These are phyloP conservation scores for Fistulifera pelliculosa DNA, from an alignment of 108 stramenopile species.

Conservation along the genomic window DNA sequence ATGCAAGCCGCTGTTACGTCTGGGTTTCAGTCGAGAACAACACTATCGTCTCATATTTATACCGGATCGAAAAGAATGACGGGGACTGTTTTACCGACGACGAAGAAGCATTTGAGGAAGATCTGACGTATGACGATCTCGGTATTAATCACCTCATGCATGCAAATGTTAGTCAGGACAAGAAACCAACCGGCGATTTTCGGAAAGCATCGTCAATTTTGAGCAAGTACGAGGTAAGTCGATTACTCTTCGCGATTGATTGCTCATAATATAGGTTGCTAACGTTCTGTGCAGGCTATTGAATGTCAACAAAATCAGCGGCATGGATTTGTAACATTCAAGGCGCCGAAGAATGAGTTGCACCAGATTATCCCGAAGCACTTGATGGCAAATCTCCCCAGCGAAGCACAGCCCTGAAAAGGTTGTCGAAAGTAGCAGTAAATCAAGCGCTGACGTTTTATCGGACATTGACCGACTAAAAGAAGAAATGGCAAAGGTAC, in stretches of 20 bases:
- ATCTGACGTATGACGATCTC: neutral
- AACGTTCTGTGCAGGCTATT: slow-evolving; percentile 2
- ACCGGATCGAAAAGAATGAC: neutral
- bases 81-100: neutral
- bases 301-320: slow-evolving; percentile 7
- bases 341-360: neutral
- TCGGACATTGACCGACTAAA: too few species aligned
- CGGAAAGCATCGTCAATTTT: neutral
- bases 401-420: neutral
- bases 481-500: too few species aligned
- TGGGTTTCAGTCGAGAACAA: neutral
- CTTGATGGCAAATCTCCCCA: slow-evolving; percentile 2
- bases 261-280: too few species aligned
- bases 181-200: neutral
- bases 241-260: neutral
- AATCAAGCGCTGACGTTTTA: too few species aligned
- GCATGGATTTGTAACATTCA: slow-evolving; percentile 10
- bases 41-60: too few species aligned
- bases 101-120: neutral
- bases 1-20: neutral
- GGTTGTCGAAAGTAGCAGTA: too few species aligned
- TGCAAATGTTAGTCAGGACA: too few species aligned
- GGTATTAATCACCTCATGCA: too few species aligned
- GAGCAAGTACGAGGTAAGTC: neutral
- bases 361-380: neutral